Percentiles rank a stretch among this genome's conserved stretches.
Conservation (phyloP, 2,329 filamentous ascomycete genomes). For the Colletotrichum destructivum region DNA sequence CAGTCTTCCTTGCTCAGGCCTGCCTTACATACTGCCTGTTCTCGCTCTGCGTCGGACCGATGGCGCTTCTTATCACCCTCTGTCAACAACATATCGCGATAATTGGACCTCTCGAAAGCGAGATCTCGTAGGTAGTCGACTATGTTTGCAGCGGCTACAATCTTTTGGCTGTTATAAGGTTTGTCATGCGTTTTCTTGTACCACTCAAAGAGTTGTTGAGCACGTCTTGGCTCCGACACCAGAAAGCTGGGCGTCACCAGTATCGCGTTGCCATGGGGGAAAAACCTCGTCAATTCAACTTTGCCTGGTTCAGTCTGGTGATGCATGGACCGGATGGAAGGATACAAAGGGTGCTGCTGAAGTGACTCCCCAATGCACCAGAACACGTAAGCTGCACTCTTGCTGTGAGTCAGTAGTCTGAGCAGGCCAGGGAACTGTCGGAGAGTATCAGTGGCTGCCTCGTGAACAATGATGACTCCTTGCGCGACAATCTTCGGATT, state of each 20-base stretch:
- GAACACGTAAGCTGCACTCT: constrained; percentile 51
- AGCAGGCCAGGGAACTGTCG: constrained; percentile 57
- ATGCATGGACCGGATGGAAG: constrained; percentile 31
- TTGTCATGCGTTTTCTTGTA: constrained; percentile 40
- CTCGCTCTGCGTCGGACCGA: background rate
- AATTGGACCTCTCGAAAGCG: constrained; percentile 15
- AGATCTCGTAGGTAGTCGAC: constrained; percentile 51
- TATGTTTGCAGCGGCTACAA: constrained; percentile 51
- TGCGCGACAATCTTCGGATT: constrained; percentile 43
- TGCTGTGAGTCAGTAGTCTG: constrained; percentile 50
- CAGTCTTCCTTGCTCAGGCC: constrained; percentile 34
- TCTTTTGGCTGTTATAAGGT: constrained; percentile 37
- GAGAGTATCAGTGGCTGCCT: constrained; percentile 56
- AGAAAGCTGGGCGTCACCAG: constrained; percentile 62
- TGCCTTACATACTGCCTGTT: background rate
- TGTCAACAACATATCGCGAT: constrained; percentile 16
- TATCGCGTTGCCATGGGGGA: constrained; percentile 52
- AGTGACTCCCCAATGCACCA: constrained; percentile 59
- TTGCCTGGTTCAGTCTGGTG: constrained; percentile 20
- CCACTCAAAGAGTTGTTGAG: constrained; percentile 55
- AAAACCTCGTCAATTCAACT: constrained; percentile 45
- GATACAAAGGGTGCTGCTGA: constrained; percentile 42
- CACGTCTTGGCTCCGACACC: constrained; percentile 54
- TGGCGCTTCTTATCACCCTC: background rate
- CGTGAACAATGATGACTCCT: constrained; percentile 62